Base-by-base conservation (phyloP, 2,329 filamentous ascomycete species). In the Xylariaceae sp. region DNA sequence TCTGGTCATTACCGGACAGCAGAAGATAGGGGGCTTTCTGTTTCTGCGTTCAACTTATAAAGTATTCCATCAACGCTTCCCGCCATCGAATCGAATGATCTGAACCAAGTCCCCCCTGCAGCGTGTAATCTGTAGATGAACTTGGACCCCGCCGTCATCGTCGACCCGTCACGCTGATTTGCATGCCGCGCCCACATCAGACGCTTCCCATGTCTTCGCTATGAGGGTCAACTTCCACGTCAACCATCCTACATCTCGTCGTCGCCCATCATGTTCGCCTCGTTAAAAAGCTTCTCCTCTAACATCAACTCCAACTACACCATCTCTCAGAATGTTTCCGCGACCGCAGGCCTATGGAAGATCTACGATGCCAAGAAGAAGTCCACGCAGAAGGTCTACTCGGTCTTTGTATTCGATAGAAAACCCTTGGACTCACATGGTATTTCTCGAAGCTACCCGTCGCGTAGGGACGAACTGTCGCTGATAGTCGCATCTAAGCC, bases 301-400 rank as follows among this genome's bases (percentile, higher is more conserved):
- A 96, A 97, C 76, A 97, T 99, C 77, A 87, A 87, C 61, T 87
- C 88, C 72, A 95, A 96, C 77, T 99, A 99, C 76, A 85, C 88
- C 67, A 81, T 97, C 66, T 88, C 90, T 18, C 81, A 87, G 30
- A 85, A 84, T 61, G 84, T 89, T 9, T 88, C 85, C n/a, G 89
- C 91, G 55, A 85, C 85, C 55, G 90, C 92, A 13, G 94, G 94
- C 15, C 90, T 92, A 60, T 99, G 94, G 94, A 96, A 92, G 78
- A 94, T 99, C 70, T 93, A 93, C 81, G 92, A 97, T 77, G 92
- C 90, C 60, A 97, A 96, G 80, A 95, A 95, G 78, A 97, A 97
- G 77, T 91, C 89, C 35, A 96, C 92, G 0, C 90, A 90, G 66
- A 96, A 94, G 73, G 75, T 87, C 6, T 94, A 88, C 57, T 97